Evolutionary conservation across 2,329 filamentous ascomycete genomes (phyloP), one percentile per base, ranked within the genome.

Genomic region (Orbilia oligospora): DNA sequence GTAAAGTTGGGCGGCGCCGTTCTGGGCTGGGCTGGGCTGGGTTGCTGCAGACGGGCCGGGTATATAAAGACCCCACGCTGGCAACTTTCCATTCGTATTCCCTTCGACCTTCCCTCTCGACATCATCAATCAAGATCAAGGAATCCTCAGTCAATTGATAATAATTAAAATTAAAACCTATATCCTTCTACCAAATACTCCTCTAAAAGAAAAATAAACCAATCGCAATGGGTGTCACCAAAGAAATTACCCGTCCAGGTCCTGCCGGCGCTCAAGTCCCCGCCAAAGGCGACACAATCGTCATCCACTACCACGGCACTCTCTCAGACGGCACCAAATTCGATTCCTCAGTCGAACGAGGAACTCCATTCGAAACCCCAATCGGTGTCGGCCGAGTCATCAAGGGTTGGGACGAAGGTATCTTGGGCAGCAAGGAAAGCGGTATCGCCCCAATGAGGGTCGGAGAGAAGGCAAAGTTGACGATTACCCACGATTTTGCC

Each of bases 341-440:
- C 86, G 96, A 98, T 86, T 92, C 91, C 79, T 97, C 95, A 18
- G 88, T 91, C 81, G 91, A 90, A 78, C 90, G 93, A 70, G 91
- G 90, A 61, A 90, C 93, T 18, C 79, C 80, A 84, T 94, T 98
- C 83, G 87, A 90, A 80, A 92, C 90, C 80, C 84, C 85, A 72
- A 98, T 99, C 84, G 96, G 96, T 68, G 87, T 92, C 81, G 93
- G 93, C 70, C 88, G 89, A 83, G 92, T 98, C 83, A 97, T 99
- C 86, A 89, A 89, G 87, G 95, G 90, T 82, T 97, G 90, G 93
- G 94, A 93, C 83, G 91, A 97, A 86, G 94, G 92, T 81, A 94
- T 98, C 70, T 86, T 87, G 66, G 56, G 56, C 5, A 87, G 90
- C 83, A 46, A 46, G n/a, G 97, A 98, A 94, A 91, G 16, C 38